A percentile compares a stretch with the other conserved stretches of the same genome.
These are phyloP conservation scores for Penicillium paneum DNA, from an alignment of 2,329 filamentous ascomycete species.

Conservation along the genomic window DNA sequence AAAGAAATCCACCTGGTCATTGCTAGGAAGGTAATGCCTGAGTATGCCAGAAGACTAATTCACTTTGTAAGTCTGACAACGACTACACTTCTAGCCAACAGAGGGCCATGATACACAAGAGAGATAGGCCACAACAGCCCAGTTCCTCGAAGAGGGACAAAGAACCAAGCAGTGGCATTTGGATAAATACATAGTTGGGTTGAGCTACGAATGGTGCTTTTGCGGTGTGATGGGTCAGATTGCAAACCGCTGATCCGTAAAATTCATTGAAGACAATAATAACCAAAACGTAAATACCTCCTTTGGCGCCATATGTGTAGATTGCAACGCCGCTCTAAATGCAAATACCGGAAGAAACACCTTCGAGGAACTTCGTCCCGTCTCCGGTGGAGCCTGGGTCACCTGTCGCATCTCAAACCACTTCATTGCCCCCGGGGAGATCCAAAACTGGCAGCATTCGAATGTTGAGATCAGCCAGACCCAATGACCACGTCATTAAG, in stretches of 20 bases:
- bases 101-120: neutral
- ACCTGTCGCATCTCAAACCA: neutral
- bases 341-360: conserved; percentile 9
- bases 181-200: neutral
- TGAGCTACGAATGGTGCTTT: neutral
- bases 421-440: neutral
- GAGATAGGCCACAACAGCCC: neutral
- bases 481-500: neutral
- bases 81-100: neutral
- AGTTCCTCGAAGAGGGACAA: neutral
- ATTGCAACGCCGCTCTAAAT: conserved; percentile 15
- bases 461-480: neutral
- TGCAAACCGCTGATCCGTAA: conserved; percentile 1
- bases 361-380: neutral
- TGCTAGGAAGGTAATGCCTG: neutral
- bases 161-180: neutral
- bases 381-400: neutral
- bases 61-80: neutral
- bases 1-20: neutral
- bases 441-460: neutral
- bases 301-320: conserved; percentile 13
- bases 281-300: conserved; percentile 10
- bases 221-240: neutral
- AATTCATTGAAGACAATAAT: conserved; percentile 3
- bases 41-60: neutral